Base-by-base conservation (phyloP, 1,284 basidiomycete species). In the Cystobasidium sp. region DNA sequence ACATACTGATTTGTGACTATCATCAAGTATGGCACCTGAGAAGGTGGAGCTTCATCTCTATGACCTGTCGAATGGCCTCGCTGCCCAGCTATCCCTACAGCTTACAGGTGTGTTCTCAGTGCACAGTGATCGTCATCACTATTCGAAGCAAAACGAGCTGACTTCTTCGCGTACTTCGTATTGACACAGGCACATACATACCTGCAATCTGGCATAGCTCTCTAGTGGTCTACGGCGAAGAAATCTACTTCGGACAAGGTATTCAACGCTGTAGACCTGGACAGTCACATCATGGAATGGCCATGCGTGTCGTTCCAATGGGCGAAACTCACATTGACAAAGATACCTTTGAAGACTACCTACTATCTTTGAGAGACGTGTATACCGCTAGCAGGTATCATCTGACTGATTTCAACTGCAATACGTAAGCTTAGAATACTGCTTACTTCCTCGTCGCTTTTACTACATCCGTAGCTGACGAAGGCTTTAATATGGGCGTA, bases 161-260 rank as follows among this genome's bases (percentile, higher is more conserved):
- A 59, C 56, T 59, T 10, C 8, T 9, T 20, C 9, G 53, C 53
- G 20, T 56, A n/a, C 9, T 18, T 56, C 3, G 12, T 31, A 24
- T 37, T 41, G 56, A 31, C 16, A 7, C 67, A 68, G 67, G 67
- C 1, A 68, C 56, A 31, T 61, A 73, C 31, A 65, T 73, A 2
- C 62, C 62, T 1, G 70, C 70, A 46, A 52, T 73, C 37, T 73
- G 70, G 81, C 83, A 84, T 56, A 82, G 83, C 0, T 79, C 79
- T 49, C 76, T 84, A 47, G 81, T 84, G 6, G 76, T 80, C 10
- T 80, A 76, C 74, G 81, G 79, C 43, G 75, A 80, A 43, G 83
- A 84, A 67, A 77, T 81, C 55, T 84, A 82, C 66, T 84, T 81
- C 76, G 83, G 83, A 1, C 82, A 63, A 43, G 83, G 83, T 37